Percentiles rank a stretch among this genome's conserved stretches.
phyloP scores from a whole-genome alignment of 179 eudicot species.

The Beta lomatogona region DNA sequence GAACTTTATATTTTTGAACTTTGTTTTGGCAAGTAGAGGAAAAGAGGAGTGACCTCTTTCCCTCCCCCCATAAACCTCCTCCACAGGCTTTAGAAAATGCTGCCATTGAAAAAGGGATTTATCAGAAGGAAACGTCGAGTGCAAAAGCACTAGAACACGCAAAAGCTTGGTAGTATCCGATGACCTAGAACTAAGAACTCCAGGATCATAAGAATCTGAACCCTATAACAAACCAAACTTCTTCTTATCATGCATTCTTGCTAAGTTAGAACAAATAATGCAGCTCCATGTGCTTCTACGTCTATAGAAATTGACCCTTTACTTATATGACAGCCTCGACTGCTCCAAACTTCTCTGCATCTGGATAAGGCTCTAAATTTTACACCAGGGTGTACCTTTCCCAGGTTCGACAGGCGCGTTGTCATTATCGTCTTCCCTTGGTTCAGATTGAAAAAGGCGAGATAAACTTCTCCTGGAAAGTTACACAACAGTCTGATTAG shows the following conservation, averaged over 20 bases:
- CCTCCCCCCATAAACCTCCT: background rate
- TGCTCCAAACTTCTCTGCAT: slow-evolving; percentile 76
- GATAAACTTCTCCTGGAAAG: slow-evolving; percentile 66
- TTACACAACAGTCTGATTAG: background rate
- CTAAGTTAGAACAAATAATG: slow-evolving; percentile 54
- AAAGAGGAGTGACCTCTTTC: background rate
- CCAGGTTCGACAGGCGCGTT: slow-evolving; percentile 45
- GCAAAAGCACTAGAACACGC: background rate
- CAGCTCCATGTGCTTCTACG: slow-evolving; percentile 69
- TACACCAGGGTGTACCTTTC: slow-evolving; percentile 46
- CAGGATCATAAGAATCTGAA: background rate
- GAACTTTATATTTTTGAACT: background rate
- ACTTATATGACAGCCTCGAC: slow-evolving; percentile 39
- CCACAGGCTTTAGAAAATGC: too few species aligned
- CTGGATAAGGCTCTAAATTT: slow-evolving; percentile 37
- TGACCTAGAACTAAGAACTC: too few species aligned
- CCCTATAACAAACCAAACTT: background rate
- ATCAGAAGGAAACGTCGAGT: background rate
- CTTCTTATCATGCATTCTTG: background rate
- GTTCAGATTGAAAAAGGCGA: slow-evolving; percentile 79
- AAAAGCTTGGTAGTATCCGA: background rate
- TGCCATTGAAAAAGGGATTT: background rate
- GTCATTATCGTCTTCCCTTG: slow-evolving; percentile 48
- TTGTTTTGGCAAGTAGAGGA: background rate
- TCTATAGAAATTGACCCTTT: slow-evolving; percentile 42